Percentiles rank a stretch among this genome's conserved stretches.
These are phyloP conservation scores for Pseudogymnoascus sp. DNA, from an alignment of 2,329 filamentous ascomycete species.

Conservation along the genomic window DNA sequence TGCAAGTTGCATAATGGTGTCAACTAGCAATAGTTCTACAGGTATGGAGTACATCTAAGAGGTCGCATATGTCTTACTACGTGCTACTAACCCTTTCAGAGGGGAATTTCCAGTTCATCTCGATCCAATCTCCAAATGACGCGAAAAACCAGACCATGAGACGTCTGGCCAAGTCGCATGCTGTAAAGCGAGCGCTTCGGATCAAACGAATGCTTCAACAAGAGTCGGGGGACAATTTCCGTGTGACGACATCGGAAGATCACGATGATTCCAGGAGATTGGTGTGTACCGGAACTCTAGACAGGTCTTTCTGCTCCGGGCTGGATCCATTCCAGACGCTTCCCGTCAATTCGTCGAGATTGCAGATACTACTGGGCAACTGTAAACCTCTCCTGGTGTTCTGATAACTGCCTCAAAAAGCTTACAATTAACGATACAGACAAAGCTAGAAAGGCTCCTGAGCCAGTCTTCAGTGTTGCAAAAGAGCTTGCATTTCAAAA, in stretches of 20 bases:
- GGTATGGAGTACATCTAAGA: neutral
- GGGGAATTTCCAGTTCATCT: constrained; percentile 17
- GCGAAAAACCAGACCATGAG: constrained; percentile 16
- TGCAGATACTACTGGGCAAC: constrained; percentile 16
- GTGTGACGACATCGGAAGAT: constrained; percentile 13
- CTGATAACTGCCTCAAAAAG: constrained; percentile 2
- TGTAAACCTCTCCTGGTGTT: constrained; percentile 15
- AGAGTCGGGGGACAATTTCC: constrained; percentile 23
- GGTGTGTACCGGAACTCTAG: neutral
- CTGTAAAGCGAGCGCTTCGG: constrained; percentile 23
- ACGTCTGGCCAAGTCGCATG: constrained; percentile 26
- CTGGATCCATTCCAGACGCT: constrained; percentile 21
- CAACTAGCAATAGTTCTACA: neutral
- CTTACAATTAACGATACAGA: constrained; percentile 17
- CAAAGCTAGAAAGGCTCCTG: constrained; percentile 21
- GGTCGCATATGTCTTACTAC: neutral
- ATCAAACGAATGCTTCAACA: constrained; percentile 25
- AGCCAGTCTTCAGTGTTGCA: constrained; percentile 31
- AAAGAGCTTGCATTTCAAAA: constrained; percentile 32
- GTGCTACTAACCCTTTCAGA: constrained; percentile 6
- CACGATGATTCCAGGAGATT: neutral
- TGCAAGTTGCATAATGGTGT: neutral
- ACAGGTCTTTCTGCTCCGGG: neutral
- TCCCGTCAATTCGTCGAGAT: constrained; percentile 18
- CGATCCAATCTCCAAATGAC: constrained; percentile 17